Evolutionary conservation across 1,284 basidiomycete genomes (phyloP), one percentile per base, ranked within the genome.

Genomic region (Cystobasidium sp.): DNA sequence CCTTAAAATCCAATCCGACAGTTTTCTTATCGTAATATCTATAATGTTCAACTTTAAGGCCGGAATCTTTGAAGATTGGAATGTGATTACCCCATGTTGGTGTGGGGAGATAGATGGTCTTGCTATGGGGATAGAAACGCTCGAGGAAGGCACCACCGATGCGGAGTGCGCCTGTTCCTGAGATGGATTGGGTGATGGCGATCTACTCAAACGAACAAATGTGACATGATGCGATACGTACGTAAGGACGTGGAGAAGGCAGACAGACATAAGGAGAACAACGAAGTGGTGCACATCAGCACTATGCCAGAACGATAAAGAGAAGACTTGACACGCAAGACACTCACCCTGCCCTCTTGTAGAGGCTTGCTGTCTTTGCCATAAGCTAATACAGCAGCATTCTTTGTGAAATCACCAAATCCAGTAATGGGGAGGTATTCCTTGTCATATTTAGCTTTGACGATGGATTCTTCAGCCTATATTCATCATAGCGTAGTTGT

Each of bases 61-160:
- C 95, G 65, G 93, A 93, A 84, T 98, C 94, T 77, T 89, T 83
- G 80, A 85, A 84, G 78, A 84, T 83, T 52, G 86, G 85, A 61
- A 90, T 93, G 83, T 99, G 96, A 85, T 99, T 99, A 53, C 96
- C 96, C 97, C 97, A 99, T 8, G 95, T 93, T 18, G 97, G 97
- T 12, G 87, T 86, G 53, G 97, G 97, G 68, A 99, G 87, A 85
- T 97, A 99, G 83, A 99, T 93, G 67, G 87, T 85, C 85, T 96
- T 97, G 73, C 89, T 83, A 79, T 91, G 86, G 37, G 94, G 93
- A 84, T 94, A 97, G 85, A 93, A 92, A 64, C 91, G 89, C 22
- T 89, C 89, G 71, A 99, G 84, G 87, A 99, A 99, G 64, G 92
- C 92, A 80, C 91, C 95, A 75, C 93, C 96, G 84, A 99, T 94